Conservation (phyloP, 1,139 yeast genomes). For the Geotrichum macrosporum region DNA sequence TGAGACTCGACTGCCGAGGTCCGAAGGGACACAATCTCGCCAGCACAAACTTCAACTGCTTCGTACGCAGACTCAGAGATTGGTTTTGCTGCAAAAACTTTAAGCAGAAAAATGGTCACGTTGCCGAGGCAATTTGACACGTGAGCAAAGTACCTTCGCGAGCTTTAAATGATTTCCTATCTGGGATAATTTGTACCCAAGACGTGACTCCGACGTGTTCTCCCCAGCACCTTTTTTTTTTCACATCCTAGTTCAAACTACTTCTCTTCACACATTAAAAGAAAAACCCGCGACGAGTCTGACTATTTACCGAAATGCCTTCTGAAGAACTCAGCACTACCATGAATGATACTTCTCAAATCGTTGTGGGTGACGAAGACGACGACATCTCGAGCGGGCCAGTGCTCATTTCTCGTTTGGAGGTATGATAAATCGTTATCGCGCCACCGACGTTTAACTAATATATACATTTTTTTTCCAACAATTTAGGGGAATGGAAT, state of each 20-base stretch:
- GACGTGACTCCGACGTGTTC: background rate
- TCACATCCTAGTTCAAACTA: too few relatives aligned
- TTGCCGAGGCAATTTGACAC: background rate
- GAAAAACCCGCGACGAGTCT: background rate
- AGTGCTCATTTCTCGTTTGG: constrained; percentile 42
- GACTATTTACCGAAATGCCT: background rate
- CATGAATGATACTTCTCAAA: constrained; percentile 8
- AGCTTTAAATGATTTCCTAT: background rate
- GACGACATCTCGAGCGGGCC: constrained; percentile 48
- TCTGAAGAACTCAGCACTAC: constrained; percentile 2
- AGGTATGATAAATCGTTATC: constrained; percentile 29
- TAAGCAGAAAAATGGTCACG: background rate
- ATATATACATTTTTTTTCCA: background rate
- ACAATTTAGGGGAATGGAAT: constrained; percentile 76
- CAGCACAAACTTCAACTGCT: too few relatives aligned
- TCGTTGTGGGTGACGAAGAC: constrained; percentile 34
- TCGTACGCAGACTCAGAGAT: too few relatives aligned
- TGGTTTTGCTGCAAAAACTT: background rate
- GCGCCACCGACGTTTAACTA: background rate
- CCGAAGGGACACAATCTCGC: too few relatives aligned
- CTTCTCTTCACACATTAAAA: background rate
- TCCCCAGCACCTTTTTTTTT: background rate
- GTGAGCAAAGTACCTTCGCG: background rate
- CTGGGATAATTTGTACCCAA: background rate
- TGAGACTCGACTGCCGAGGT: too few relatives aligned